phyloP scores from a whole-genome alignment of 1,139 yeast genomes.

The Taphrina confusa region DNA sequence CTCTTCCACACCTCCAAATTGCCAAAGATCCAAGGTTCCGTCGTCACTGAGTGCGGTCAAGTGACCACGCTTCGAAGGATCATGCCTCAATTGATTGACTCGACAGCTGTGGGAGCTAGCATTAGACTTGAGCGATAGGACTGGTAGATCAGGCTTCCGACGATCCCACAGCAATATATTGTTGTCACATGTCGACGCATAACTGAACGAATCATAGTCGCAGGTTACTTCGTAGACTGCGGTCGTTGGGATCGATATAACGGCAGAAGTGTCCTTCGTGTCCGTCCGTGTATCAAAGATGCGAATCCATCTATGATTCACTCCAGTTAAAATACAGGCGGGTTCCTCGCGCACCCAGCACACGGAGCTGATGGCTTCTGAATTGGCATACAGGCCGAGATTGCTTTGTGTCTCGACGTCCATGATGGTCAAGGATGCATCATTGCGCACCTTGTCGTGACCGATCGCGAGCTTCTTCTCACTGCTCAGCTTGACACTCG shows the following conservation, averaged over 20 bases:
- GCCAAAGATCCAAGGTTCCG: conserved; percentile 20
- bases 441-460: conserved; percentile 76
- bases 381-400: conserved; percentile 41
- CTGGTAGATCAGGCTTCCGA: conserved; percentile 63
- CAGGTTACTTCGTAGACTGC: conserved; percentile 24
- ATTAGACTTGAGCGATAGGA: conserved; percentile 68
- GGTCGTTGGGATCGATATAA: conserved; percentile 21
- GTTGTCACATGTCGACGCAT: conserved; percentile 71
- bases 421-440: conserved; percentile 77
- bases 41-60: conserved; percentile 12
- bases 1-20: neutral
- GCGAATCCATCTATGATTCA: conserved; percentile 69
- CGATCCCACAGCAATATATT: conserved; percentile 68
- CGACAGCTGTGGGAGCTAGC: conserved; percentile 62
- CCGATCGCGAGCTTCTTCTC: conserved; percentile 62
- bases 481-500: conserved; percentile 19
- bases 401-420: conserved; percentile 52
- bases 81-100: conserved; percentile 67
- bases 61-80: conserved; percentile 42
- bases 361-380: conserved; percentile 36
- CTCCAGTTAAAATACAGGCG: conserved; percentile 63
- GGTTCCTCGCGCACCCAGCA: conserved; percentile 65
- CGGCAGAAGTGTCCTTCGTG: conserved; percentile 56
- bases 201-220: neutral
- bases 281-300: conserved; percentile 68